Evolutionary conservation across 1,284 basidiomycete genomes (phyloP).

Genomic region (Rhodotorula sp.): DNA sequence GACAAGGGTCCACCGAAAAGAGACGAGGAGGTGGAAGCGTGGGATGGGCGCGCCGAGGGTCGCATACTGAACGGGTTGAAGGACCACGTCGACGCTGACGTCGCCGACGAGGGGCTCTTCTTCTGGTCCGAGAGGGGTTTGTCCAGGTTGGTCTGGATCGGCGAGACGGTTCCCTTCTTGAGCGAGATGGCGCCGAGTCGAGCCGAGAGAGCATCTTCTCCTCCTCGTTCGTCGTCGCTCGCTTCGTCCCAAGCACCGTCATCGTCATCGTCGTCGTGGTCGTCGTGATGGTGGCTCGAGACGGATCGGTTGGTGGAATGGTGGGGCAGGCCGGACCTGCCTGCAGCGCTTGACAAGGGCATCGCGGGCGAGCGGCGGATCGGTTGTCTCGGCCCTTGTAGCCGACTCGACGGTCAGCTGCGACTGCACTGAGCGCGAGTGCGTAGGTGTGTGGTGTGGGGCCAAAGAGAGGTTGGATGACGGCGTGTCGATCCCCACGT

Average conservation of each 20-base stretch:
- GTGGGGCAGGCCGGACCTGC: too few species aligned
- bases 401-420: neutral
- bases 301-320: neutral
- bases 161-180: neutral
- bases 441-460: neutral
- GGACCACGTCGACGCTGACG: conserved; percentile 4
- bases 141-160: neutral
- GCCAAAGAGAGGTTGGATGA: too few species aligned
- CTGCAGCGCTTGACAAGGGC: neutral
- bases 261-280: conserved; percentile 11
- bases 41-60: neutral
- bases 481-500: neutral
- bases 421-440: too few species aligned
- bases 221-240: conserved; percentile 26
- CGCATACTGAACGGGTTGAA: conserved; percentile 24
- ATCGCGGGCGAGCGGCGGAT: neutral
- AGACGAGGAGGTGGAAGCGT: conserved; percentile 1
- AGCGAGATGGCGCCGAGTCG: neutral
- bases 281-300: neutral
- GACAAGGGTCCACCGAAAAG: neutral
- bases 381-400: neutral
- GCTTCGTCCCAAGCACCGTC: conserved; percentile 33
- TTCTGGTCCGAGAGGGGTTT: neutral
- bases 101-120: neutral
- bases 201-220: neutral